A percentile compares a stretch with the other conserved stretches of the same genome.
These are phyloP conservation scores for Bipolaris victoriae DNA, from an alignment of 2,329 filamentous ascomycete species.

Conservation along the genomic window DNA sequence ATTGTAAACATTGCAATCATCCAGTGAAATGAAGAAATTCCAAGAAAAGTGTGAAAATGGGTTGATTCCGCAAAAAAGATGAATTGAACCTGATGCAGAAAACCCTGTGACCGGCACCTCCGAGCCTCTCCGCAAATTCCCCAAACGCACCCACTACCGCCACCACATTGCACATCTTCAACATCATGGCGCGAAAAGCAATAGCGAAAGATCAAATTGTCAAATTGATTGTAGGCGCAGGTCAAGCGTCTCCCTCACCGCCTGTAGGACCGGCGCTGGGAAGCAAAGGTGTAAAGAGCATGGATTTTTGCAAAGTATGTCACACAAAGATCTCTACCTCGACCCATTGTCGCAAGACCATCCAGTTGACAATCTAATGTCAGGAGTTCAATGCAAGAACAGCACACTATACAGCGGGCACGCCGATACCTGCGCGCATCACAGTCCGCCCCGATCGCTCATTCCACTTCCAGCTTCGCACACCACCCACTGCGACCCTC, in stretches of 20 bases:
- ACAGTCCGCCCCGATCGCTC: conserved; percentile 91
- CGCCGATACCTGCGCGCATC: conserved; percentile 87
- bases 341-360: neutral
- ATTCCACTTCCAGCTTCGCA: conserved; percentile 92
- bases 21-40: neutral
- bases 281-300: conserved; percentile 97
- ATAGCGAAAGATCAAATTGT: conserved; percentile 65
- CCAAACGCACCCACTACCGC: conserved; percentile 9
- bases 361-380: neutral
- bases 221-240: conserved; percentile 96
- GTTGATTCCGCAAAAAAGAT: neutral
- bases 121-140: conserved; percentile 30
- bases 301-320: conserved; percentile 85
- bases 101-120: conserved; percentile 29
- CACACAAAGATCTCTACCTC: neutral
- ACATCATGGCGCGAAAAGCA: conserved; percentile 46
- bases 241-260: conserved; percentile 91
- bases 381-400: conserved; percentile 98
- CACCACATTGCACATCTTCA: conserved; percentile 5
- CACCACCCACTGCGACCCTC: conserved; percentile 90
- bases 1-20: neutral
- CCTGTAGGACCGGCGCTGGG: conserved; percentile 95
- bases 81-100: conserved; percentile 1
- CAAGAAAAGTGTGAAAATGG: neutral
- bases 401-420: conserved; percentile 79